Base-by-base conservation (phyloP, 257 asterid genomes). In the Fraxinus quadrangulata region DNA sequence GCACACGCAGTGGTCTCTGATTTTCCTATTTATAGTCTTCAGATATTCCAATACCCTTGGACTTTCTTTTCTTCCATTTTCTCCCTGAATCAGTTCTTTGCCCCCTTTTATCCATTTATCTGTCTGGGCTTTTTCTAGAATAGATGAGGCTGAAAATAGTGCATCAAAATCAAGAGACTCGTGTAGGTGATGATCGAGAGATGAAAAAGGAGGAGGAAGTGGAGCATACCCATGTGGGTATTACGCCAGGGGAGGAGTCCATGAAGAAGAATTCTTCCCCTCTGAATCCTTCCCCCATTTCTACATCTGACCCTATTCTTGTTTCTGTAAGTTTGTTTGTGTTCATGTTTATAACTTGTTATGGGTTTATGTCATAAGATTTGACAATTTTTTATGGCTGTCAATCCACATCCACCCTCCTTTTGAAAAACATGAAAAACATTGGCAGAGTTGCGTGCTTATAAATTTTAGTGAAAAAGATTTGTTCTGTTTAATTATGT, bases 131-230 rank as follows among this genome's bases (percentile, higher is more conserved):
- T 51, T 23, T 79, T 72, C 73, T 39, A 21, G 73, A 49, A 34
- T 80, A 82, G 84, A 85, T 93, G 97, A 93, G 87, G 79, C 90
- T 90, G 75, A 92, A 83, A 83, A 87, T 89, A 75, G 90, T 91
- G 68, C 92, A 90, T 84, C 97, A 82, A 72, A 87, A 89, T 86
- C 94, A 85, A 63, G 91, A 90, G 71, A 83, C 30, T 67, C 83
- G 72, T 69, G 61, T 31, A 26, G 82, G 34, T 54, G 74, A 51
- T 72, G 89, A 87, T 17, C 82, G 81, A n/a, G 76, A 16, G 24
- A 75, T 6, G 76, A 77, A 73, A 83, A 83, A 73, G 80, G 66
- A 75, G 70, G 89, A 88, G 63, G 81, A 74, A 56, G 51, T n/a
- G 84, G 89, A 79, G 78, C 78, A 47, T 16, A 70, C 61, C 33